Evolutionary conservation across 2,329 filamentous ascomycete species (phyloP), one percentile per base, ranked within the genome.

Genomic region (Parafenestella ontariensis): DNA sequence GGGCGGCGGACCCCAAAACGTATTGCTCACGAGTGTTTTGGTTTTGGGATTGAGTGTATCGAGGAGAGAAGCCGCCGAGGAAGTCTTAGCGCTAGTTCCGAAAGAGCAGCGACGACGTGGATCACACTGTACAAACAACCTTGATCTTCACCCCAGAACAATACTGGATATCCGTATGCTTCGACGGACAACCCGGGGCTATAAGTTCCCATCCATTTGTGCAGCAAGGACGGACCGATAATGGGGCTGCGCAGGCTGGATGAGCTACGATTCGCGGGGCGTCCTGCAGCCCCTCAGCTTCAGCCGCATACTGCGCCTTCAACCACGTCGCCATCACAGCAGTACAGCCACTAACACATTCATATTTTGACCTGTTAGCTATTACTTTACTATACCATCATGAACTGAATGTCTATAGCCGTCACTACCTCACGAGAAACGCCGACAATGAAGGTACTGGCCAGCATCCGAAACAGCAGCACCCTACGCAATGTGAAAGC

Each of bases 391-490:
- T n/a, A 24, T 40, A 21, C 13, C 13, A 24, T 4, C 23, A 37
- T 44, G 48, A 24, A 15, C 39, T 45, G 39, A 45, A 51, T 51
- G 48, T 51, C 41, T 18, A n/a, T 20, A 18, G 11, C 18, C 13
- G 29, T 21, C 20, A 28, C 26, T 15, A 41, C 26, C 26, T n/a
- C 15, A 9, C 9, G 41, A 23, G 23, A 34, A 31, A 40, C 26
- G 20, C 39, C 39, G 11, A 37, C 33, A 3, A 56, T 56, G 53
- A 52, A 51, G 24, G 33, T 39, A 17, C 20, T 56, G 1, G 28
- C 53, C 9, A 42, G 31, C 18, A 56, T 56, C n/a, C 47, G 53
- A 28, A 34, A 44, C 6, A 48, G 43, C 48, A 43, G 47, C 20
- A 49, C 45, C 13, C 33, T 46, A 21, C 42, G 31, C 37, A 48